phyloP scores from a whole-genome alignment of 2,329 filamentous ascomycete genomes.

The Ilyonectria sp. region DNA sequence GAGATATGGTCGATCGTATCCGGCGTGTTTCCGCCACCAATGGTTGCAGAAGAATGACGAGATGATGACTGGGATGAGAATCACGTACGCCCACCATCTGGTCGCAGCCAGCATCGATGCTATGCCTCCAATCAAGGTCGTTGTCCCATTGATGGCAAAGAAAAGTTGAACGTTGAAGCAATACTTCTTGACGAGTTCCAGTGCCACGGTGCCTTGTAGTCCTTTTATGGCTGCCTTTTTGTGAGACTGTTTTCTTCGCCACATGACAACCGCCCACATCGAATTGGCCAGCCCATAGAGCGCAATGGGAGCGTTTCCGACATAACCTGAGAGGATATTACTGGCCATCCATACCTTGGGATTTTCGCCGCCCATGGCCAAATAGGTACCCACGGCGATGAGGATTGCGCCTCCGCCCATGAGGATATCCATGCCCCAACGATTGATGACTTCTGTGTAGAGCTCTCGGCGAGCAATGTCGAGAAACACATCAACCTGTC shows the following conservation, averaged over 20 bases:
- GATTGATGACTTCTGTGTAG: conserved; percentile 65
- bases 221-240: conserved; percentile 44
- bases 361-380: conserved; percentile 68
- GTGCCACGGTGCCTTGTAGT: conserved; percentile 45
- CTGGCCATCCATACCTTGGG: conserved; percentile 59
- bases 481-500: conserved; percentile 55
- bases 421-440: conserved; percentile 65
- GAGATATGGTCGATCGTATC: conserved; percentile 54
- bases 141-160: conserved; percentile 59
- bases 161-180: conserved; percentile 59
- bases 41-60: conserved; percentile 62
- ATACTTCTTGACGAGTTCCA: conserved; percentile 53
- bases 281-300: conserved; percentile 65
- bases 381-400: conserved; percentile 65
- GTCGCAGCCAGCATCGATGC: conserved; percentile 66
- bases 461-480: conserved; percentile 64
- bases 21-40: conserved; percentile 63
- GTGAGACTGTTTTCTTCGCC: conserved; percentile 58
- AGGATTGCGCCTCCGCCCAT: conserved; percentile 66
- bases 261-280: conserved; percentile 63
- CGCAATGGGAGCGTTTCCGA: conserved; percentile 67
- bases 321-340: conserved; percentile 69
- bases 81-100: conserved; percentile 67
- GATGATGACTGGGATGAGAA: conserved; percentile 65
- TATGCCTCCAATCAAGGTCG: conserved; percentile 63